phyloP scores from a whole-genome alignment of 208 protist genomes.

The Wallacemonas rigidus region DNA sequence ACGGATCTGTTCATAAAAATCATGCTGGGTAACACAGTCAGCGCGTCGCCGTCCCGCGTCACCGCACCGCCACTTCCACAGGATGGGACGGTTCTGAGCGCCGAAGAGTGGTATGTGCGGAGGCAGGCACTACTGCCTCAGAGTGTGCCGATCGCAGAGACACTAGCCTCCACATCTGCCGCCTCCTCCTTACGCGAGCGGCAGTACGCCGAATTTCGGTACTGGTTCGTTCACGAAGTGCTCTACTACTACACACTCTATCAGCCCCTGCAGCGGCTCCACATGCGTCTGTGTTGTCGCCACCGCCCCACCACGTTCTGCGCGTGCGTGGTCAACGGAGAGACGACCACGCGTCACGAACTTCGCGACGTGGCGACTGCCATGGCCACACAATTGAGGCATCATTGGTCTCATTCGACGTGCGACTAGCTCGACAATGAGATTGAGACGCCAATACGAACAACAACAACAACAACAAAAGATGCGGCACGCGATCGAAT shows the following conservation, averaged over 20 bases:
- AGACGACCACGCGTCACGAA: constrained; percentile 9
- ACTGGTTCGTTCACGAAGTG: constrained; percentile 78
- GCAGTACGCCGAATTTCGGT: constrained; percentile 67
- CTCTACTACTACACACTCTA: constrained; percentile 49
- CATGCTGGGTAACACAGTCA: neutral
- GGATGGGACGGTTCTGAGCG: neutral
- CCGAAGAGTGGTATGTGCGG: neutral
- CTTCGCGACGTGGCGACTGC: constrained; percentile 5
- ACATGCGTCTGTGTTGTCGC: constrained; percentile 3
- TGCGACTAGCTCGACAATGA: too few relatives aligned
- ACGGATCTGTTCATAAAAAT: constrained; percentile 2
- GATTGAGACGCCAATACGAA: too few relatives aligned
- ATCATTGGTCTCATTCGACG: neutral
- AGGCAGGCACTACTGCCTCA: too few relatives aligned
- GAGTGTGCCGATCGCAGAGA: too few relatives aligned
- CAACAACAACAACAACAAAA: too few relatives aligned
- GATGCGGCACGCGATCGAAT: too few relatives aligned
- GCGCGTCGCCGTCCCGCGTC: neutral
- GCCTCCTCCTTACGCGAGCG: neutral
- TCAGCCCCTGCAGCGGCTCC: constrained; percentile 24
- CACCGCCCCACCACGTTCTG: neutral
- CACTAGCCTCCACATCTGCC: neutral
- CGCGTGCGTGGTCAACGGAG: constrained; percentile 19
- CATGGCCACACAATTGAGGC: constrained; percentile 10
- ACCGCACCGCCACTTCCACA: too few relatives aligned